Evolutionary conservation across 805 yeast species (phyloP), one percentile per base, ranked within the genome.

Genomic region (Saccharomycodes ludwigii): DNA sequence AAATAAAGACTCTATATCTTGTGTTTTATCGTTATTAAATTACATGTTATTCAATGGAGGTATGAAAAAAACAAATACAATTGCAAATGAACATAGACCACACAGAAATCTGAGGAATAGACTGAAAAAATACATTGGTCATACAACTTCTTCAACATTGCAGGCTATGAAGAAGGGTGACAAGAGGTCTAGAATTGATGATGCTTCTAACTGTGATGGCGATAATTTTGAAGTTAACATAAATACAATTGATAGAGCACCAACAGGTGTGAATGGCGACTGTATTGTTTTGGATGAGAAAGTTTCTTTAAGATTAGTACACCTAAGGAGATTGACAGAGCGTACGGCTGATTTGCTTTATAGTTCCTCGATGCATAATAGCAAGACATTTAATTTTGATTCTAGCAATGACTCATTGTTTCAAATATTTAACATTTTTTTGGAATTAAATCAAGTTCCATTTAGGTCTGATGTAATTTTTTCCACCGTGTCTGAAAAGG

Each of bases 321-420:
- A 75, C 42, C 51, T 76, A 35, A 63, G 76, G 36, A 68, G 70
- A 24, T 58, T 77, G 30, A 69, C 79, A 1, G 76, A 78, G 34
- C 60, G 86, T 48, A 75, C 83, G 0, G 73, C 82, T 0, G 81
- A 77, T 48, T 54, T 77, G 31, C 61, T 77, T 32, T 81, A 73
- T 43, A 82, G 81, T 1, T 74, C 84, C 1, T 56, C 65, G 4
- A 39, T 50, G 20, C 40, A 47, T 18, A 42, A 37, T 31, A 48
- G 47, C 6, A 47, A 48, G 6, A 48, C 48, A 4, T n/a, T n/a
- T n/a, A 44, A 44, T 27, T 43, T 46, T 16, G 43, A 50, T 12
- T 45, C 50, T 3, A 44, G 44, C 20, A 40, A 49, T 11, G 54
- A 56, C 32, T 40, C 54, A 2, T 38, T 50, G 19, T 24, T 59